Evolutionary conservation across 31 red algal species (phyloP).

Genomic region (Odonthalia washingtoniensis): DNA sequence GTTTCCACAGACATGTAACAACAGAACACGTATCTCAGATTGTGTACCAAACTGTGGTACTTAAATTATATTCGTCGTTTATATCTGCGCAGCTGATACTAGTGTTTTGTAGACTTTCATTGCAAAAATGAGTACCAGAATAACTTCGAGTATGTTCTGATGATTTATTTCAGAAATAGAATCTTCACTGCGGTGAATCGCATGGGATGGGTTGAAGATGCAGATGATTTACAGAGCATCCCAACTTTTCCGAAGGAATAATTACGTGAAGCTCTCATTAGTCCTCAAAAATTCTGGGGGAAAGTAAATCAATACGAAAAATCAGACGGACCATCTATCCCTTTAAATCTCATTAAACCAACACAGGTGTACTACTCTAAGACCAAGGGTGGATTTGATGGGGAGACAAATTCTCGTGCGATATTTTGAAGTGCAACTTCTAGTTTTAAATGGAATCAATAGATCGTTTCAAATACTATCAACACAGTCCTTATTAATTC

Average conservation of each 20-base stretch:
- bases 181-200: no score
- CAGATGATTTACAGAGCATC: background rate
- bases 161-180: background rate
- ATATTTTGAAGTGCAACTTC: background rate
- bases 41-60: background rate
- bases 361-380: conserved; percentile 12
- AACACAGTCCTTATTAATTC: background rate
- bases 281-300: conserved; percentile 32
- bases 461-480: background rate
- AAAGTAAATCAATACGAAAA: conserved; percentile 16
- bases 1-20: background rate
- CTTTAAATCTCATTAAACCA: background rate
- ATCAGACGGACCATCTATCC: background rate
- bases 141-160: background rate
- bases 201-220: conserved; percentile 32
- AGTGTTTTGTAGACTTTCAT: background rate
- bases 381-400: background rate
- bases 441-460: no score
- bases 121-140: background rate
- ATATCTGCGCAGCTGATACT: no score
- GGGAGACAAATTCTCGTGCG: background rate
- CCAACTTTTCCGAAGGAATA: conserved; percentile 2
- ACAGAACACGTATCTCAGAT: background rate
- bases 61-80: background rate
- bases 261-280: no score